Evolutionary conservation across 176 grass and related monocot genomes (phyloP), one percentile per base, ranked within the genome.

Genomic region (Aegilops umbellulata): DNA sequence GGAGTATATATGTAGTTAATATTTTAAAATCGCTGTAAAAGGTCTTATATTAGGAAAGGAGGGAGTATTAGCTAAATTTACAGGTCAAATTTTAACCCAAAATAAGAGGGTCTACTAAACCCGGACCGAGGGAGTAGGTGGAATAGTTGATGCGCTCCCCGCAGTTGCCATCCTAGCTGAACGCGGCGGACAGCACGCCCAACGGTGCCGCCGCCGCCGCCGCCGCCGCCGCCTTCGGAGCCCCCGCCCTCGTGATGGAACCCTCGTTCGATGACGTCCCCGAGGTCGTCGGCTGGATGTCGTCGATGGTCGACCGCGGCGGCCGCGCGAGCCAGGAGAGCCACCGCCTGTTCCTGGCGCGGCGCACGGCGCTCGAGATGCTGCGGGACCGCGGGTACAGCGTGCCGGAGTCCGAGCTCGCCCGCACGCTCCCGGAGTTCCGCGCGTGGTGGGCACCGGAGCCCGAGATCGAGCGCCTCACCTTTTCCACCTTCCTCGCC

Each of bases 321-420:
- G 95, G 86, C 42, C 82, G 80, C 77, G 75, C 89, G 68, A 87
- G 77, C 77, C 79, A 90, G 64, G 96, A 98, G 81, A 92, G 86
- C 76, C 76, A 86, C 65, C 97, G 93, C 29, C 88, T 94, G 65
- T 98, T 95, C 90, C 90, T 95, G 67, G 96, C 91, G 74, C 92
- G 90, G 24, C 96, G 93, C 20, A 98, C 96, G 61, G 84, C 83
- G 57, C 81, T 95, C 67, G 93, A 98, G 90, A 98, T 98, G 93
- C 88, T 98, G 30, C 91, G 90, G 16, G 93, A 98, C 84, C 96
- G 96, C 25, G 90, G 92, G 49, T 92, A 92, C 82, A 27, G 15
- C 51, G 86, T 98, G 20, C 69, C 75, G 44, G 88, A 91, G 68
- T 65, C 31, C 15, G 88, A 91, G 38, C 66, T 95, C 76, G 66